These are phyloP conservation scores for Balamuthia mandrillaris DNA, from an alignment of 208 protist species.

Conservation along the genomic window DNA sequence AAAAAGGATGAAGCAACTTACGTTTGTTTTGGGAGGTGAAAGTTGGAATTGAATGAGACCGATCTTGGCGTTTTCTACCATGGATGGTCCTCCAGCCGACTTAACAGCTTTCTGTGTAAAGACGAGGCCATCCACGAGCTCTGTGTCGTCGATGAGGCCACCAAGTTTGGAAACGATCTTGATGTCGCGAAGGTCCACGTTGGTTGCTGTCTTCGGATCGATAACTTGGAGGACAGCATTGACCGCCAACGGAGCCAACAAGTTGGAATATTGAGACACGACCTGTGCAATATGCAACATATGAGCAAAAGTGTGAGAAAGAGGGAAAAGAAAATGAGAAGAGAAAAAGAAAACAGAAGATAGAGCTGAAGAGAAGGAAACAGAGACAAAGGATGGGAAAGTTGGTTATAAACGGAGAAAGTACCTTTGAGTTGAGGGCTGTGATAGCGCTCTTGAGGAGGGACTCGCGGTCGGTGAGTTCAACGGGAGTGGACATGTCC, in stretches of 20 bases:
- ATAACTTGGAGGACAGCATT: conserved; percentile 90
- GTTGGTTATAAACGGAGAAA: conserved; percentile 31
- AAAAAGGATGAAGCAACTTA: conserved; percentile 23
- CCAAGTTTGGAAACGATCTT: conserved; percentile 79
- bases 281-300: conserved; percentile 39
- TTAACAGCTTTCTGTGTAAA: conserved; percentile 83
- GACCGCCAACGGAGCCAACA: conserved; percentile 98
- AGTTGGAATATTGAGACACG: conserved; percentile 90
- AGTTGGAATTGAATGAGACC: conserved; percentile 98
- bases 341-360: not conserved
- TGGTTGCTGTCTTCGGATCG: conserved; percentile 76
- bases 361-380: not conserved
- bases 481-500: conserved; percentile 87
- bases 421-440: conserved; percentile 97
- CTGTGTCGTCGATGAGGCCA: conserved; percentile 96
- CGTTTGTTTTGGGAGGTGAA: conserved; percentile 98
- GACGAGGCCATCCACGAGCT: conserved; percentile 89
- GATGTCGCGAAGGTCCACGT: conserved; percentile 96
- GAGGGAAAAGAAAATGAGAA: not conserved
- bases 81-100: conserved; percentile 83
- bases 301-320: not conserved
- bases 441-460: conserved; percentile 94
- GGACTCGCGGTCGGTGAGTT: conserved; percentile 85
- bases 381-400: not conserved
- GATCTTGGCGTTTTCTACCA: conserved; percentile 96